phyloP scores from a whole-genome alignment of 2,329 filamentous ascomycete species.

The Nemania abortiva region DNA sequence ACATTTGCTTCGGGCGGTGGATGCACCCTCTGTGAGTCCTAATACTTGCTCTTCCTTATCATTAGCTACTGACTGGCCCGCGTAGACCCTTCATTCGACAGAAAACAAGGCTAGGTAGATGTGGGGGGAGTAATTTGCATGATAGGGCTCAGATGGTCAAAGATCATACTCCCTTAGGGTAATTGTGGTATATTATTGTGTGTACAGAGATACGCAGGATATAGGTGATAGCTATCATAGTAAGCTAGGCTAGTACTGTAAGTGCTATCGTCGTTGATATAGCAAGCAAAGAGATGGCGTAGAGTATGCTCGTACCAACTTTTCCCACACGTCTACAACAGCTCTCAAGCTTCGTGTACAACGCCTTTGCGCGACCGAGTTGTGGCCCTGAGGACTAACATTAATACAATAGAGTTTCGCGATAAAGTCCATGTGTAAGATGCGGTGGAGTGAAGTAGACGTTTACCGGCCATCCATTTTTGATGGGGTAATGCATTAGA shows the following conservation, averaged over 20 bases:
- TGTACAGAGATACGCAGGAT: not conserved
- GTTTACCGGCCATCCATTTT: no score
- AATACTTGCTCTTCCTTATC: not conserved
- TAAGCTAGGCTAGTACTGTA: not conserved
- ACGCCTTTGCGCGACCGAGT: no score
- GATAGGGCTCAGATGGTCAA: not conserved
- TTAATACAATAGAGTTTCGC: no score
- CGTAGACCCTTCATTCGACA: not conserved
- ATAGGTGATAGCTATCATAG: not conserved
- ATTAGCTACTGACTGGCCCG: constrained; percentile 1
- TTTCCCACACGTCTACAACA: no score
- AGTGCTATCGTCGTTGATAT: not conserved
- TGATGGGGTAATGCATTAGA: no score
- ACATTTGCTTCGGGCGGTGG: not conserved
- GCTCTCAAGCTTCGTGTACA: no score
- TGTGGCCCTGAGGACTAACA: no score
- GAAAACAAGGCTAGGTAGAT: not conserved
- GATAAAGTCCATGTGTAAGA: no score
- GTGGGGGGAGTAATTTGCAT: not conserved
- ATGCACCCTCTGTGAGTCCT: not conserved
- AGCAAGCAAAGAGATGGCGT: not conserved
- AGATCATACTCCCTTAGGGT: not conserved
- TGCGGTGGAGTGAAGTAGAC: no score
- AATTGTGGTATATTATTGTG: not conserved
- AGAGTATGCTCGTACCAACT: no score